Evolutionary conservation across 2,329 filamentous ascomycete species (phyloP), one percentile per base, ranked within the genome.

Genomic region (Alternaria arborescens): DNA sequence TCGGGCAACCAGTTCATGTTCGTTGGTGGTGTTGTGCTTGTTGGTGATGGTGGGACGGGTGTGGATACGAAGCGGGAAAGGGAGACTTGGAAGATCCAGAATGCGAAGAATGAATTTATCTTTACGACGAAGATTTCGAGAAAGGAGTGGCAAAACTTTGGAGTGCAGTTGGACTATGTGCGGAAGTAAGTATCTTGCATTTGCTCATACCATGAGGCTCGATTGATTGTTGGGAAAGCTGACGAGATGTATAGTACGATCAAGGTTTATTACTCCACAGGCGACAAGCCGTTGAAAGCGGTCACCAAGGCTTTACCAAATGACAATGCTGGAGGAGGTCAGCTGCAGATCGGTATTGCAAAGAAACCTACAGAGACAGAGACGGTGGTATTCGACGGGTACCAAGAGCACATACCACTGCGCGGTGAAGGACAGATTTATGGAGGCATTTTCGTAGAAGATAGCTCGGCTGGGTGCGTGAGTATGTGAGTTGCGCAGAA

Each of bases 401-500:
- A 69, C 50, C 72, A 75, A 18, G 72, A 72, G 59, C 28, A 30
- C 4, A 65, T 74, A 18, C 40, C 48, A 5, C 18, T 58, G 2
- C 36, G 59, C 1, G 61, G 65, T 16, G 71, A 75, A 36, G 71
- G 69, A 0, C 71, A 74, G 32, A 70, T 73, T 4, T 77, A 77
- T 61, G 73, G 73, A 1, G 70, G 75, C 2, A 52, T 77, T 6
- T 77, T 77, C 34, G 66, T 76, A 5, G 75, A 77, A 52, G 62
- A 70, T 36, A 72, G 70, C 28, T 57, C 58, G 8, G 43, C 16
- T 7, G 72, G 66, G 2, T 73, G 72, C 26, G 43, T 71, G 8
- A 74, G 68, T 52, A 8, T 66, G 8, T 71, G 55, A 66, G 24
- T 7, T 26, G 24, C 24, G 2, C 24, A 26, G 24, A 26, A 26